Evolutionary conservation across 2,329 filamentous ascomycete genomes (phyloP).

Genomic region (Fusarium sublunatum): DNA sequence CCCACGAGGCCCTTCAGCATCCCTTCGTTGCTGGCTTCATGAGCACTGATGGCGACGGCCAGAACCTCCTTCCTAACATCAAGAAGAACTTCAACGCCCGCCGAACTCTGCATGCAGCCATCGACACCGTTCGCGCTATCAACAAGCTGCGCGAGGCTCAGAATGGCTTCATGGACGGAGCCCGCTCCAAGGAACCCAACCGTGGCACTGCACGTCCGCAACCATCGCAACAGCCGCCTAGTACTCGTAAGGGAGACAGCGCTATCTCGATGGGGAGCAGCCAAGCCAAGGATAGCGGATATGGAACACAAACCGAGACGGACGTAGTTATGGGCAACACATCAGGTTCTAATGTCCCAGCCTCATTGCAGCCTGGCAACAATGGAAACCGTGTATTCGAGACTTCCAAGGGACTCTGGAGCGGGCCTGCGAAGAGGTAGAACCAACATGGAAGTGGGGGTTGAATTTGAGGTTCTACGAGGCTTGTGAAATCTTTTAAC

Average conservation of each 20-base stretch:
- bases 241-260: constrained; percentile 57
- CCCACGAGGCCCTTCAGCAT: constrained; percentile 79
- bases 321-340: constrained; percentile 62
- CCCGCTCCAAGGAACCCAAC: constrained; percentile 61
- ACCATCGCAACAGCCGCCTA: constrained; percentile 28
- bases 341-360: constrained; percentile 54
- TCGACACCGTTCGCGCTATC: constrained; percentile 77
- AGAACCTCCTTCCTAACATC: constrained; percentile 74
- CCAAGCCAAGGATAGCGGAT: constrained; percentile 60
- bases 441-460: background rate
- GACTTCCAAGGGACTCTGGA: constrained; percentile 73
- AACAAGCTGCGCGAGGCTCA: constrained; percentile 76
- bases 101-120: constrained; percentile 75
- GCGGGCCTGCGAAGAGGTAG: constrained; percentile 48
- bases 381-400: constrained; percentile 69
- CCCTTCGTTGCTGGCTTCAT: constrained; percentile 70
- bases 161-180: constrained; percentile 71
- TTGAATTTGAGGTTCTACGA: background rate
- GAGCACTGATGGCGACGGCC: constrained; percentile 60
- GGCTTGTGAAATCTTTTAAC: background rate
- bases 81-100: constrained; percentile 81
- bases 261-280: constrained; percentile 54
- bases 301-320: constrained; percentile 55
- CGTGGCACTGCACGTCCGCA: constrained; percentile 47
- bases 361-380: constrained; percentile 65